phyloP scores from a whole-genome alignment of 352 stramenopile species.

The Phytophthora constricta region DNA sequence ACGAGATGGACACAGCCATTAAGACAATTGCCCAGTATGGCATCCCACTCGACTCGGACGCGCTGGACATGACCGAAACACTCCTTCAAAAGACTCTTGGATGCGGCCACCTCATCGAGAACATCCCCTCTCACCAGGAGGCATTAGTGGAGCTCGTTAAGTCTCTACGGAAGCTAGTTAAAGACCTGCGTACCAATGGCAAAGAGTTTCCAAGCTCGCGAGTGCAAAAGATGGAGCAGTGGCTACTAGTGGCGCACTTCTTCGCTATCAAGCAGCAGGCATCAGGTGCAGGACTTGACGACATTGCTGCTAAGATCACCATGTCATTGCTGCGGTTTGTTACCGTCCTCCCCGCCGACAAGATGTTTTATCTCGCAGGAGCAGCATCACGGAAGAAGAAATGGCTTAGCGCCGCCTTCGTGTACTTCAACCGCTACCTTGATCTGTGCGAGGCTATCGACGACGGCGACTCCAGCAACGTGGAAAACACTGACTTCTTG shows the following conservation, averaged over 20 bases:
- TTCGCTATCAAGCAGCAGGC: constrained; percentile 79
- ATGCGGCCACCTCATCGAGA: constrained; percentile 52
- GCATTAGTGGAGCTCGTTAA: constrained; percentile 74
- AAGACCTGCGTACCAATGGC: constrained; percentile 59
- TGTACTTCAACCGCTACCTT: constrained; percentile 96
- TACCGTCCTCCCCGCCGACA: constrained; percentile 90
- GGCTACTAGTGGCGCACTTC: constrained; percentile 80
- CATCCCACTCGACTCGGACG: constrained; percentile 64
- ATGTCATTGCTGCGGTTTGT: constrained; percentile 93
- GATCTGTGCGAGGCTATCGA: constrained; percentile 96
- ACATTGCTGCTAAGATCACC: constrained; percentile 79
- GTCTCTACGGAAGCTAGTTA: constrained; percentile 69
- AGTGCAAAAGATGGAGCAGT: constrained; percentile 80
- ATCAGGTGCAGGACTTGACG: constrained; percentile 57
- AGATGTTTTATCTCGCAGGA: constrained; percentile 94
- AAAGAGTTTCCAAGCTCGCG: constrained; percentile 61
- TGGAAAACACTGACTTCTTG: constrained; percentile 96
- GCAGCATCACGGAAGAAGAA: constrained; percentile 83
- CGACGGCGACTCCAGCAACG: constrained; percentile 75
- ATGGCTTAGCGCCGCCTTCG: constrained; percentile 92
- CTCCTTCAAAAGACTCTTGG: constrained; percentile 66
- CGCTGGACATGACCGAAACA: constrained; percentile 61
- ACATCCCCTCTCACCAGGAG: constrained; percentile 47
- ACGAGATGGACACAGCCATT: constrained; percentile 80
- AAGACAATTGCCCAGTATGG: constrained; percentile 81